These are phyloP conservation scores for Talaromyces proteolyticus DNA, from an alignment of 495 filamentous ascomycete species.

Conservation along the genomic window DNA sequence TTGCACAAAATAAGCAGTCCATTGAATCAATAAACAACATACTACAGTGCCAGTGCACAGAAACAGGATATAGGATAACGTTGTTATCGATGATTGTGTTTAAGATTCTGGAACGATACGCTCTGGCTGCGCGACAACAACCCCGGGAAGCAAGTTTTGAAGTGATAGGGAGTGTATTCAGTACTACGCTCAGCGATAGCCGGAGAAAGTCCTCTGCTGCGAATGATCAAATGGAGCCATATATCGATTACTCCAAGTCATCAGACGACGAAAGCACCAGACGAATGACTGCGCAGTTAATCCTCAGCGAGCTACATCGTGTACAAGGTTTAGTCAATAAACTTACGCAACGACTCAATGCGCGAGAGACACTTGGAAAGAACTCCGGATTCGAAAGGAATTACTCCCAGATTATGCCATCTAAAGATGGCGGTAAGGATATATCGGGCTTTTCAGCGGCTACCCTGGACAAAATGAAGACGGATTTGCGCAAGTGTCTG, in stretches of 20 bases:
- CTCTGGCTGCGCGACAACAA: conserved; percentile 11
- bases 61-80: conserved; percentile 18
- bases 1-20: conserved; percentile 16
- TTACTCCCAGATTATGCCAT: not conserved
- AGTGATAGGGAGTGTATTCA: conserved; percentile 1
- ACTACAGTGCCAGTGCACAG: conserved; percentile 15
- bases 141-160: not conserved
- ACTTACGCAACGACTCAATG: conserved; percentile 7
- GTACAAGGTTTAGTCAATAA: conserved; percentile 25
- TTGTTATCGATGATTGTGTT: conserved; percentile 19
- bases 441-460: not conserved
- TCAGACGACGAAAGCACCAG: conserved; percentile 7
- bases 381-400: not conserved
- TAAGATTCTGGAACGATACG: conserved; percentile 23
- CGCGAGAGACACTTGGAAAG: not conserved
- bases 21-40: conserved; percentile 16
- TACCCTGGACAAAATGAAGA: not conserved
- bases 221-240: conserved; percentile 8
- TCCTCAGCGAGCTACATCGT: conserved; percentile 34
- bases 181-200: not conserved
- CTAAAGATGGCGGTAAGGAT: not conserved
- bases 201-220: conserved; percentile 10
- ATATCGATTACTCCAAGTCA: not conserved
- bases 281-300: conserved; percentile 25
- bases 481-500: not conserved